Conservation (phyloP, 2,329 filamentous ascomycete genomes). For the Leptographium radiaticola region DNA sequence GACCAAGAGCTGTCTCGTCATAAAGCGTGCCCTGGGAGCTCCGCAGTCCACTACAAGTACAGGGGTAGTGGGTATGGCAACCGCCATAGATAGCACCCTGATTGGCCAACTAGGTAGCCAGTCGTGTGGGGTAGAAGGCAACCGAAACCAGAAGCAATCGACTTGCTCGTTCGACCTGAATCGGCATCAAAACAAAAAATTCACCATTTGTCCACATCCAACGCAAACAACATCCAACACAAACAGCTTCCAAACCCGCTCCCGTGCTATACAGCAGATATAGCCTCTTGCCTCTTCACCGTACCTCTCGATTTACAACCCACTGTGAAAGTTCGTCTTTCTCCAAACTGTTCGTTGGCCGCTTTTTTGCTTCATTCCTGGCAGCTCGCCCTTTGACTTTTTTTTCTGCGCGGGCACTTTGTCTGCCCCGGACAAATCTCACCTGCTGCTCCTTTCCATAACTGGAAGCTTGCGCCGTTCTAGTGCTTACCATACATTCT, state of each 20-base stretch:
- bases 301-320: too few species aligned
- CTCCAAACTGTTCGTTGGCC: too few species aligned
- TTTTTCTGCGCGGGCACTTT: not conserved
- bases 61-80: not conserved
- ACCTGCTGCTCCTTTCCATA: not conserved
- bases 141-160: conserved; percentile 5
- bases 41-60: not conserved
- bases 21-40: not conserved
- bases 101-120: conserved; percentile 7
- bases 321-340: too few species aligned
- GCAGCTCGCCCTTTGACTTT: not conserved
- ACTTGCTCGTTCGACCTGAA: not conserved
- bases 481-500: not conserved
- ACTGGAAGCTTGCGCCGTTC: not conserved
- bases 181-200: not conserved
- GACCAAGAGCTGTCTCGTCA: too few species aligned
- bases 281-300: too few species aligned
- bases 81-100: not conserved
- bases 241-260: not conserved
- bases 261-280: too few species aligned
- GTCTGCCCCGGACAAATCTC: not conserved
- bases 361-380: not conserved
- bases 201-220: not conserved
- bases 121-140: conserved; percentile 11
- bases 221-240: not conserved